Evolutionary conservation across 2,329 filamentous ascomycete genomes (phyloP), one percentile per base, ranked within the genome.

Genomic region (Fusarium mundagurra): DNA sequence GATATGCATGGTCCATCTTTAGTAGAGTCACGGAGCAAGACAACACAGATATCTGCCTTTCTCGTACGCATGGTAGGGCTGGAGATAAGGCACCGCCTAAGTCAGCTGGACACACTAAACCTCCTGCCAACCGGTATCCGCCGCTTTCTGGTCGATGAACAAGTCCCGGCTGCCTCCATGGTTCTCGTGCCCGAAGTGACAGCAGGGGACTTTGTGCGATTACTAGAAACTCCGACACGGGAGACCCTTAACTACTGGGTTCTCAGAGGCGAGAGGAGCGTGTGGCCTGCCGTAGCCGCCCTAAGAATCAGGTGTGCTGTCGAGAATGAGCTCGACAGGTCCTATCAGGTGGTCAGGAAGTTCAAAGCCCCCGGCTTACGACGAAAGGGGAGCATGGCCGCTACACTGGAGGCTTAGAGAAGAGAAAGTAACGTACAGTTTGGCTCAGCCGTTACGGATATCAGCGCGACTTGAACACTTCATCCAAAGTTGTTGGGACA

Each of bases 221-320:
- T 98, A 39, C 87, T 98, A n/a, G 93, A 97, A 81, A 94, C 93
- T 36, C 95, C 95, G 2, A 96, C 92, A 1, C 87, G 90, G 59
- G 90, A 92, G 67, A 92, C 90, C 14, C 85, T 98, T 8, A 91
- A 94, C 66, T 93, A 96, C 76, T 98, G 95, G 96, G 95, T 97
- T 61, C 82, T 91, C 38, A 88, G 92, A 62, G 96, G 96, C 4
- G 96, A 98, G 83, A 86, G 92, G 71, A 95, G 93, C 74, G 94
- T 98, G 0, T 98, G 96, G 95, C 96, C 95, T 1, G 94, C 94
- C 5, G 90, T 98, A 7, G 92, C 92, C 38, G 94, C 95, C 20
- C 83, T 98, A 70, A 92, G 92, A 76, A 92, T 97, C 12, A 86
- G 96, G 12, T 96, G 94, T 81, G 92, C 92, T 9, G 89, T 98